These are phyloP conservation scores for Pontederia paniculata DNA, from an alignment of 176 grass and related monocot species.

Conservation along the genomic window DNA sequence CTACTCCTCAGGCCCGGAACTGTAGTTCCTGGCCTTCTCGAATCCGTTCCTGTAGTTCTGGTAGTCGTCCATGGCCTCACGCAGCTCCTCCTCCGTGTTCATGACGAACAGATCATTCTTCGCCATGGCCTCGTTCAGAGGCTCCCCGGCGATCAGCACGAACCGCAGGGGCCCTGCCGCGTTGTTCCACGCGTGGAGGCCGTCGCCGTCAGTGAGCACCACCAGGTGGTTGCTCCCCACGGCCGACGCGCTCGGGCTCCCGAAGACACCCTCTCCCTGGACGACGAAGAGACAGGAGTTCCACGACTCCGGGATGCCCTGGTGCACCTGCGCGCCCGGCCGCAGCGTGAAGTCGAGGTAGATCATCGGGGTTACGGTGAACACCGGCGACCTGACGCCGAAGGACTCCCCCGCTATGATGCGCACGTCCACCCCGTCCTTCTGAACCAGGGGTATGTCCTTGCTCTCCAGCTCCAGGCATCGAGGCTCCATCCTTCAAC, in stretches of 20 bases:
- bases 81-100: slow-evolving; percentile 62
- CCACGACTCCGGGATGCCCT: not conserved
- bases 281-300: slow-evolving; percentile 8
- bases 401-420: slow-evolving; percentile 86
- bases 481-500: slow-evolving; percentile 60
- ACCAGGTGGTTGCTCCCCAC: too few species aligned
- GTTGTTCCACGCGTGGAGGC: not conserved
- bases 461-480: slow-evolving; percentile 80
- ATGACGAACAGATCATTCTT: slow-evolving; percentile 73
- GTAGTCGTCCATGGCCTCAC: slow-evolving; percentile 66
- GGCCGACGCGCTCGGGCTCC: not conserved
- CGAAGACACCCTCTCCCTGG: too few species aligned
- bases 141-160: too few species aligned
- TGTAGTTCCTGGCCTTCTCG: slow-evolving; percentile 31
- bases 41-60: slow-evolving; percentile 53
- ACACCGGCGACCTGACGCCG: slow-evolving; percentile 65
- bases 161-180: not conserved
- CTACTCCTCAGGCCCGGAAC: too few species aligned
- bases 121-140: slow-evolving; percentile 18
- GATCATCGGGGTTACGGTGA: slow-evolving; percentile 62
- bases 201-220: too few species aligned
- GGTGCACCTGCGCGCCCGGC: too few species aligned
- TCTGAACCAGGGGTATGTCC: slow-evolving; percentile 49
- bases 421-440: slow-evolving; percentile 48
- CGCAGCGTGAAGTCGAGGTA: slow-evolving; percentile 55